Evolutionary conservation across 2,329 filamentous ascomycete species (phyloP), one percentile per base, ranked within the genome.

Genomic region (Xylariaceae sp.): DNA sequence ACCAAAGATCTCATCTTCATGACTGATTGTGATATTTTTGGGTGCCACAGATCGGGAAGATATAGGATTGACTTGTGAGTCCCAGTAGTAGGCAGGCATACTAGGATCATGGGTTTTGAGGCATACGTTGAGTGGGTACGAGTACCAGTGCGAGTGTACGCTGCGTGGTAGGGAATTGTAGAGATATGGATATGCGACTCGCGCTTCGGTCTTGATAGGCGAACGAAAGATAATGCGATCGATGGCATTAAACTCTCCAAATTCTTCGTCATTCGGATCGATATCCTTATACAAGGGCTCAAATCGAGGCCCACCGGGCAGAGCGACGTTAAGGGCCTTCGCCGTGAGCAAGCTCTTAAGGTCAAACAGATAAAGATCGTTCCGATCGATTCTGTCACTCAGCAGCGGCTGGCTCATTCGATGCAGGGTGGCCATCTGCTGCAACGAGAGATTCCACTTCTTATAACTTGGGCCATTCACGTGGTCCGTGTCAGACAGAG

Each of bases 191-290:
- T 89, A 97, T 1, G 90, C 90, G 39, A 99, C 94, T 41, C 92
- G 85, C 64, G 95, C 96, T 71, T 99, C 94, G 9, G 92, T 99
- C 59, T 92, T 85, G 57, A 97, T 95, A 1, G 92, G 91, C 42
- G 88, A 86, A 57, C 94, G 87, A 78, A 99, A 99, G 59, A 99
- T 99, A 71, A 99, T 99, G 60, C 95, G 89, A 65, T 99, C 94
- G 62, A 99, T 99, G 32, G 94, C 94, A 65, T 99, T 99, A 78
- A 99, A 99, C 70, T 99, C 94, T 70, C 94, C 94, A 71, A 99
- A 99, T 66, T 99, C 94, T 69, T 99, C 94, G 60, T 97, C 92
- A 62, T 99, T 99, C 2, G 94, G 94, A 68, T 99, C 91, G 53
- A 99, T 91, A 62, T 99, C 94, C 72, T 99, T 99, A 77, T 96